Conservation (phyloP, 495 filamentous ascomycete genomes). For the Lasiosphaeria miniovina region DNA sequence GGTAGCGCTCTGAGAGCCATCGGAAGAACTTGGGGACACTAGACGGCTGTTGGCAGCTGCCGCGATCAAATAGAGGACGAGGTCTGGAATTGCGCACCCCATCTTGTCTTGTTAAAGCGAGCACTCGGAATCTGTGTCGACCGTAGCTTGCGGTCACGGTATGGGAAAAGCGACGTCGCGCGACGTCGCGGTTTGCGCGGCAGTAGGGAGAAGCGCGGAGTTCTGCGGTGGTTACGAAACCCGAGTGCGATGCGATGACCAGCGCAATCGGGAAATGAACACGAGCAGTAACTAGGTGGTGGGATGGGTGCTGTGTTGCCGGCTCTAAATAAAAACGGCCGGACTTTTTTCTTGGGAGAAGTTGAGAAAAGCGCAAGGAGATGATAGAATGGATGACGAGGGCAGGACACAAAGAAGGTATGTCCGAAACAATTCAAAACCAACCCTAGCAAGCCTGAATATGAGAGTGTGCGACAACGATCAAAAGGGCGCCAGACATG, state of each 20-base stretch:
- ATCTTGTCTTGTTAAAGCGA: conserved; percentile 13
- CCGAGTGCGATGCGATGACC: not conserved
- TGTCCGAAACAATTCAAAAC: not conserved
- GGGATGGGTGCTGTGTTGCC: conserved; percentile 16
- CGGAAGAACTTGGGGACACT: conserved; percentile 93
- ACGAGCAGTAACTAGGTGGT: not conserved
- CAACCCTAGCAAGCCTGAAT: not conserved
- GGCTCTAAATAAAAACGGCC: conserved; percentile 38
- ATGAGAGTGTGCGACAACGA: not conserved
- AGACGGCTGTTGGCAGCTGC: conserved; percentile 26
- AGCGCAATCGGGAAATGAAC: not conserved
- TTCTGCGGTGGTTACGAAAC: no score
- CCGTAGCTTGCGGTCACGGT: not conserved
- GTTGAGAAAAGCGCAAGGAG: conserved; percentile 5
- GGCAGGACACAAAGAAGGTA: not conserved
- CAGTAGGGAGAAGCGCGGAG: no score
- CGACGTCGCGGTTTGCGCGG: no score
- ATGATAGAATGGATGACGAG: conserved; percentile 3
- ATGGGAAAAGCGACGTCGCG: no score
- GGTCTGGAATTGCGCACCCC: conserved; percentile 21
- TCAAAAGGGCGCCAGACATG: conserved; percentile 1
- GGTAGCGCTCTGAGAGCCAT: conserved; percentile 99
- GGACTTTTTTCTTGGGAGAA: conserved; percentile 19
- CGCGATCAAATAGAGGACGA: not conserved
- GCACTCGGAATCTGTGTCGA: not conserved